Conservation (phyloP, 2,329 filamentous ascomycete species). For the Phaeosphaeria sp. region DNA sequence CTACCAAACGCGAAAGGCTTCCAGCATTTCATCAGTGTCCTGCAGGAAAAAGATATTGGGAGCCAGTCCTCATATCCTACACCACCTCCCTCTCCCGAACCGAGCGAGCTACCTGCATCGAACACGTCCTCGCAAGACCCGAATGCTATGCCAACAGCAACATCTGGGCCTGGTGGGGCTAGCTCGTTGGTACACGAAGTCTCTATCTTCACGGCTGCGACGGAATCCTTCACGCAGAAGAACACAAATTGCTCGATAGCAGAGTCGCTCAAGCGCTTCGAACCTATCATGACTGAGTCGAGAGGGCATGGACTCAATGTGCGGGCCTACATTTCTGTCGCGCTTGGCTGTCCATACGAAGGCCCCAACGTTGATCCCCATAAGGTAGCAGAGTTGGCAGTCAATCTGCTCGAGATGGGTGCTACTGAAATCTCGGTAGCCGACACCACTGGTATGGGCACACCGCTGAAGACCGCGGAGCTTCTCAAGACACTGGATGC, state of each 20-base stretch:
- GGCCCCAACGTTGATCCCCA: constrained; percentile 66
- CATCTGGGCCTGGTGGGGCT: constrained; percentile 29
- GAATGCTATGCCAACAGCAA: constrained; percentile 50
- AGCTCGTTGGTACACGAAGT: constrained; percentile 58
- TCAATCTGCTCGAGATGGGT: constrained; percentile 78
- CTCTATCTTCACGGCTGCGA: constrained; percentile 82
- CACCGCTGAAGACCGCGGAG: constrained; percentile 70
- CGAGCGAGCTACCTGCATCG: constrained; percentile 47
- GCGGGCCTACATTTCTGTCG: constrained; percentile 75
- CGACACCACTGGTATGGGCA: constrained; percentile 91
- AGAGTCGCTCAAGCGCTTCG: constrained; percentile 74
- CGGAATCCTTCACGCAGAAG: constrained; percentile 78
- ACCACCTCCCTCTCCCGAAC: constrained; percentile 47
- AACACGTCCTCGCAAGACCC: constrained; percentile 53
- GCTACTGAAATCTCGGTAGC: constrained; percentile 90
- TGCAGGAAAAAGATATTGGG: constrained; percentile 49
- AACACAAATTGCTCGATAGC: constrained; percentile 84
- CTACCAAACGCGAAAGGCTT: constrained; percentile 79
- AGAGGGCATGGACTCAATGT: constrained; percentile 71
- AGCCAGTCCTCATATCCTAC: constrained; percentile 57
- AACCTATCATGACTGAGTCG: constrained; percentile 71
- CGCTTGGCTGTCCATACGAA: constrained; percentile 80
- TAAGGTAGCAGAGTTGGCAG: constrained; percentile 67
- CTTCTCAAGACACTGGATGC: constrained; percentile 69
- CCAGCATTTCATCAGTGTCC: constrained; percentile 64